These are phyloP conservation scores for Penicillium fuscoglaucum DNA, from an alignment of 2,329 filamentous ascomycete species.

Conservation along the genomic window DNA sequence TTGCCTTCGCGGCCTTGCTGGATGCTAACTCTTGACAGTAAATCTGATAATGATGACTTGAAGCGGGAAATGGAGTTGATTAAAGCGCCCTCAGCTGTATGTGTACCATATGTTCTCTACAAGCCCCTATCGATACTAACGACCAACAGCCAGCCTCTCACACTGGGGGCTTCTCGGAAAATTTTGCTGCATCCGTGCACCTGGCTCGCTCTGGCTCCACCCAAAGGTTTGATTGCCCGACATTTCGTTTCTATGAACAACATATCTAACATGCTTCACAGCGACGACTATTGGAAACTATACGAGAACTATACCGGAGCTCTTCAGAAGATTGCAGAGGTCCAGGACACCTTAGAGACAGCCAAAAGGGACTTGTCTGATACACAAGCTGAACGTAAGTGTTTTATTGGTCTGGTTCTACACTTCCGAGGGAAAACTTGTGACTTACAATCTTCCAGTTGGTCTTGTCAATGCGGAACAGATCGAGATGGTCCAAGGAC, in stretches of 20 bases:
- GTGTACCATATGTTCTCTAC: background rate
- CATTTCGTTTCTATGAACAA: background rate
- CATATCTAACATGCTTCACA: slow-evolving; percentile 23
- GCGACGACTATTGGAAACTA: slow-evolving; percentile 44
- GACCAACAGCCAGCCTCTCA: slow-evolving; percentile 29
- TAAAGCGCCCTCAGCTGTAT: slow-evolving; percentile 29
- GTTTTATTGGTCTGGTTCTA: background rate
- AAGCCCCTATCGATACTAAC: slow-evolving; percentile 14
- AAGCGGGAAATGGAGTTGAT: slow-evolving; percentile 40
- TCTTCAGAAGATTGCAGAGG: slow-evolving; percentile 41
- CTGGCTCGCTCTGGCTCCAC: slow-evolving; percentile 37
- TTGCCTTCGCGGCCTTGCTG: background rate
- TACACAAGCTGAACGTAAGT: slow-evolving; percentile 40
- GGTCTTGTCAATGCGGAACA: slow-evolving; percentile 41
- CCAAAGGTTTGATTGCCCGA: slow-evolving; percentile 32
- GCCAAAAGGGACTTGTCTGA: slow-evolving; percentile 40
- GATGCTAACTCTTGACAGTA: slow-evolving; percentile 33
- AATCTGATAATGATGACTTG: slow-evolving; percentile 43
- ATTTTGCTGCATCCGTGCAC: slow-evolving; percentile 33
- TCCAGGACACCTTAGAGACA: slow-evolving; percentile 38
- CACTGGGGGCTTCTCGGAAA: slow-evolving; percentile 36
- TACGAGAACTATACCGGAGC: slow-evolving; percentile 41
- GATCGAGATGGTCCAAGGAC: slow-evolving; percentile 38
- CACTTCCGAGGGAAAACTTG: background rate
- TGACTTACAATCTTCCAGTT: slow-evolving; percentile 32